Conservation (phyloP, 1,284 basidiomycete species). For the Austroboletus novae-zelandiae region DNA sequence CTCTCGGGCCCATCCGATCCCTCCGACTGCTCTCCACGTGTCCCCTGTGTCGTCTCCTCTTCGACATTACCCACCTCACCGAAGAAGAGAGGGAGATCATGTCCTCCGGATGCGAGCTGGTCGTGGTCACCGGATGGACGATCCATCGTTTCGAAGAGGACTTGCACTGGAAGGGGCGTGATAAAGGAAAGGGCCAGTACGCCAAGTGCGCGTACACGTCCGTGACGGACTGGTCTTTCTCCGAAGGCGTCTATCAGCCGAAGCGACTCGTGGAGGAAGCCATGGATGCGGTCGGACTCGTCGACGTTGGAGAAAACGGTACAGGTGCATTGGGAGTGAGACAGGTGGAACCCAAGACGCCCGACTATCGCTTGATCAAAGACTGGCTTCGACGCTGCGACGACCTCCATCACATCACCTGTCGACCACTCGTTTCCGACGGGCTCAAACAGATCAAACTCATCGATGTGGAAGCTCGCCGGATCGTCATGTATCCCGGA, state of each 20-base stretch:
- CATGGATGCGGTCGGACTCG: constrained; percentile 8
- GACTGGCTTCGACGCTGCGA: constrained; percentile 11
- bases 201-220: constrained; percentile 13
- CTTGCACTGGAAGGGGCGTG: constrained; percentile 1
- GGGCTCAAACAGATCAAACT: constrained; percentile 11
- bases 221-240: neutral
- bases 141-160: constrained; percentile 1
- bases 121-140: constrained; percentile 5
- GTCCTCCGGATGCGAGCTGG: neutral
- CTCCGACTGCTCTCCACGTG: constrained; percentile 11
- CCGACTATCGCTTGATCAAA: constrained; percentile 8
- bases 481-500: constrained; percentile 7
- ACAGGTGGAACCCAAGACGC: constrained; percentile 1
- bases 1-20: constrained; percentile 7
- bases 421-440: constrained; percentile 6
- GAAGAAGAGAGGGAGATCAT: neutral
- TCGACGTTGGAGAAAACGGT: neutral
- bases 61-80: constrained; percentile 7
- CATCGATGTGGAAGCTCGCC: constrained; percentile 9
- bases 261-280: neutral
- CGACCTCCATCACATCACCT: constrained; percentile 4
- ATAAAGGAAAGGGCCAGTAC: constrained; percentile 4
- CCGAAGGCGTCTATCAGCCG: neutral
- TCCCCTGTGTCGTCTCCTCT: constrained; percentile 11
- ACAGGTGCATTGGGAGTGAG: constrained; percentile 2